Evolutionary conservation across 345 rosid species (phyloP), one percentile per base, ranked within the genome.

Genomic region (Gossypium herbaceum): DNA sequence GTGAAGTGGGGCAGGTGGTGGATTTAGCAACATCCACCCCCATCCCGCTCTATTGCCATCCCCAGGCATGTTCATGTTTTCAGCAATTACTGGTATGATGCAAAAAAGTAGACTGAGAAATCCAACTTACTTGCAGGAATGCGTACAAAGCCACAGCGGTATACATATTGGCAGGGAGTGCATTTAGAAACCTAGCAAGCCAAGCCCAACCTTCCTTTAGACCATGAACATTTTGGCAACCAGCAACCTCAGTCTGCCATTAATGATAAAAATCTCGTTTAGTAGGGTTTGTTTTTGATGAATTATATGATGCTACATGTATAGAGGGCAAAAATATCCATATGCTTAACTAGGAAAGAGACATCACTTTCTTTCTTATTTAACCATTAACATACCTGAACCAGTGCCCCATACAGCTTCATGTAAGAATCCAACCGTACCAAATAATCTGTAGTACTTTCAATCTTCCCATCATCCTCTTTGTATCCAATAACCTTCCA

Each of bases 361-460:
- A 25, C 29, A 20, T 66, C 20, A 66, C 41, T 15, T 7, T 15
- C 24, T 50, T 16, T 57, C 24, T 8, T 19, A 64, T 43, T 57
- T 25, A 62, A 60, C 15, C 74, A 75, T 69, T 51, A 57, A 58
- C 81, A 78, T 71, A 95, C 98, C 99, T 95, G 98, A 77, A 91
- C 91, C 6, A 95, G 84, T 74, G 99, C 94, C 24, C 93, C 99
- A 75, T 95, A 95, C 51, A 91, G 84, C 83, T 75, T 88, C 92
- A 93, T 89, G 84, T 85, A 89, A 67, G 90, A 89, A 79, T 82
- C 85, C 71, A 90, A 58, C 59, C 94, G 87, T 77, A 79, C 80
- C 81, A 88, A 64, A 78, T 82, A 88, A 75, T 86, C 84, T 7
- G 68, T 22, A 4, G 61, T 75, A 39, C 77, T 81, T 78, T 89